Base-by-base conservation (phyloP, 75 land plant species). In the Chamaecyparis obtusa region DNA sequence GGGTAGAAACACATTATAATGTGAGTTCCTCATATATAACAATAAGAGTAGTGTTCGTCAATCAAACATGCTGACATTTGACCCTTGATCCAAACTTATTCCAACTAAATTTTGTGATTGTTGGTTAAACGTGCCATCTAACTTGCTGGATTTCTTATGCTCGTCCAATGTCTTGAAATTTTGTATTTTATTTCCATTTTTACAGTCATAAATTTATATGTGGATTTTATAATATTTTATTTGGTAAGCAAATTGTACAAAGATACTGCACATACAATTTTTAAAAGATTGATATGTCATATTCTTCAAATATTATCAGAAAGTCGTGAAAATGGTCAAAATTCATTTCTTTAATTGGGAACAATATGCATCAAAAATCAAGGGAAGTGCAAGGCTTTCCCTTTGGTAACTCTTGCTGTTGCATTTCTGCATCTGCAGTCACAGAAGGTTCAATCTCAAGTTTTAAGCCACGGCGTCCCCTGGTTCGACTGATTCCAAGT, bases 401-500 rank as follows among this genome's bases (percentile, higher is more conserved):
- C 91, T 93, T 83, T 86, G 81, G 21, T 87, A 69, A 43, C 51
- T 90, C 32, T 86, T 67, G n/a, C n/a, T n/a, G 54, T 89, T 87
- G 44, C 30, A 83, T 81, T 76, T 84, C 43, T 19, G 49, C 37
- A 48, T 32, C 49, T 44, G 19, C 21, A 54, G 9, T 54, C 41
- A 24, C 39, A 33, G 71, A 15, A 9, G 71, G 88, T 67, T 51
- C 84, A n/a, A 32, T 82, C 2, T 87, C 91, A 87, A 86, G 87
- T 36, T 86, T 81, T 24, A 21, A 13, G 16, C 85, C 87, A 84
- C 71, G 57, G 35, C 41, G 86, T 64, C 96, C 94, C 79, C 94
- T 88, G 13, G 88, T 88, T 69, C 99, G 92, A 30, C 93, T 93
- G 87, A 98, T 94, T n/a, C 99, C 99, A 81, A 94, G 88, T 83